Percentiles rank a stretch among this genome's conserved stretches.
phyloP scores from a whole-genome alignment of 495 filamentous ascomycete genomes.

The Cladorrhinum samala region DNA sequence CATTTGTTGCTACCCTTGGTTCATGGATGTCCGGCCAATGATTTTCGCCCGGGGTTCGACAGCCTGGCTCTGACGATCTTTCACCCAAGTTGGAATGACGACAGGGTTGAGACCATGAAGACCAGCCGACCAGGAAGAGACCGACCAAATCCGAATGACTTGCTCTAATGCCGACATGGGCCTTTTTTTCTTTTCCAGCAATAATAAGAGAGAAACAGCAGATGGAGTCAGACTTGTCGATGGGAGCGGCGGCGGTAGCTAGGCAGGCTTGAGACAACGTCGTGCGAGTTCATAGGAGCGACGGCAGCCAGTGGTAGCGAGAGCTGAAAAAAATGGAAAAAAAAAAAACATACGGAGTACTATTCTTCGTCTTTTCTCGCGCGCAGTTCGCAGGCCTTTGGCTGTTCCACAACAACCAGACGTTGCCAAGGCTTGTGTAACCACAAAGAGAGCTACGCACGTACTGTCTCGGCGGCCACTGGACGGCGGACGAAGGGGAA shows the following conservation, averaged over 20 bases:
- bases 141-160: not conserved
- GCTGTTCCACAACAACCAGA: conserved; percentile 6
- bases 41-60: conserved; percentile 5
- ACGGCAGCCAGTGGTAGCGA: not conserved
- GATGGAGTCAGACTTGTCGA: not conserved
- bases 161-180: not conserved
- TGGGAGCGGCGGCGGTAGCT: not conserved
- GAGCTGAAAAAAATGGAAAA: not conserved
- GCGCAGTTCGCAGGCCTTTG: not conserved
- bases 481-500: not conserved
- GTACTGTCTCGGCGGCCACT: conserved; percentile 11
- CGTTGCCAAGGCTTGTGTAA: conserved; percentile 7
- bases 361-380: not conserved
- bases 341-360: too few species aligned
- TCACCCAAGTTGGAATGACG: conserved; percentile 3
- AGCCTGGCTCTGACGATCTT: conserved; percentile 13
- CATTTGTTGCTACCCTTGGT: not conserved
- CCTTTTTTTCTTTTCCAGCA: not conserved
- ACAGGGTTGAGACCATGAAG: not conserved
- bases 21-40: not conserved
- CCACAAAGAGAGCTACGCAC: conserved; percentile 10
- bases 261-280: not conserved
- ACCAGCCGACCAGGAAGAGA: not conserved
- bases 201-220: not conserved
- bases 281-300: not conserved